Percentiles rank a stretch among this genome's conserved stretches.
Evolutionary conservation across 2,329 filamentous ascomycete species (phyloP).

Genomic region (Fusarium sp.): DNA sequence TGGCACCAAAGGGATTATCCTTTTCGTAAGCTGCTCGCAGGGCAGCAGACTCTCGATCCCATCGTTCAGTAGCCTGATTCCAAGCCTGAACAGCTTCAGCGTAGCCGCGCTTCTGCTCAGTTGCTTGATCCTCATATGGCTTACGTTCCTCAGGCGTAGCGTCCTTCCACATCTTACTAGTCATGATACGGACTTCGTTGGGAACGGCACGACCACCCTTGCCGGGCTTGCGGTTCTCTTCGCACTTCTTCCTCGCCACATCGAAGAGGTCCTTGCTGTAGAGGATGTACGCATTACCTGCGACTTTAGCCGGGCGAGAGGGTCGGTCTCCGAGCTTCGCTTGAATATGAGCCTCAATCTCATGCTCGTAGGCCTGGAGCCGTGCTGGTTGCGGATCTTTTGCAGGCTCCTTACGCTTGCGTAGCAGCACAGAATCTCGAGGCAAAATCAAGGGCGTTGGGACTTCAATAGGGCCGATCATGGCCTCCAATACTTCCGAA

Average conservation of each 20-base stretch:
- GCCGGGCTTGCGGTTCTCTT: constrained; percentile 70
- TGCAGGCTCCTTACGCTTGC: constrained; percentile 66
- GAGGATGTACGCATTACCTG: constrained; percentile 87
- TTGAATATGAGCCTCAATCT: constrained; percentile 63
- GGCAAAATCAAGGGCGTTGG: constrained; percentile 79
- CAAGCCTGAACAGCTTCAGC: constrained; percentile 67
- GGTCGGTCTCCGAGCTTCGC: constrained; percentile 78
- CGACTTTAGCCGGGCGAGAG: constrained; percentile 75
- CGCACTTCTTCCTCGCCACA: constrained; percentile 67
- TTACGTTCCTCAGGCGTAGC: constrained; percentile 75
- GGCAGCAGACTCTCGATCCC: constrained; percentile 75
- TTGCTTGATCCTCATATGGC: constrained; percentile 81
- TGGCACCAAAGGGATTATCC: constrained; percentile 57
- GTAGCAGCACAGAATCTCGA: constrained; percentile 62
- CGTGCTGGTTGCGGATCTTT: constrained; percentile 63
- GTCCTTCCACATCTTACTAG: constrained; percentile 92
- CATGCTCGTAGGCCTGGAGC: constrained; percentile 66
- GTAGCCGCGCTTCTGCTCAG: constrained; percentile 75
- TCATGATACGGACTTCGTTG: constrained; percentile 86
- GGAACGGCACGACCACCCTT: constrained; percentile 72
- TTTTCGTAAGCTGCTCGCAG: constrained; percentile 64
- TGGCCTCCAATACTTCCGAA: constrained; percentile 81
- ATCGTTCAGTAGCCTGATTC: constrained; percentile 71
- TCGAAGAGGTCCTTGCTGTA: constrained; percentile 85
- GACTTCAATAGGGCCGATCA: constrained; percentile 84